Conservation (phyloP, 257 asterid species). For the Scutellaria barbata region DNA sequence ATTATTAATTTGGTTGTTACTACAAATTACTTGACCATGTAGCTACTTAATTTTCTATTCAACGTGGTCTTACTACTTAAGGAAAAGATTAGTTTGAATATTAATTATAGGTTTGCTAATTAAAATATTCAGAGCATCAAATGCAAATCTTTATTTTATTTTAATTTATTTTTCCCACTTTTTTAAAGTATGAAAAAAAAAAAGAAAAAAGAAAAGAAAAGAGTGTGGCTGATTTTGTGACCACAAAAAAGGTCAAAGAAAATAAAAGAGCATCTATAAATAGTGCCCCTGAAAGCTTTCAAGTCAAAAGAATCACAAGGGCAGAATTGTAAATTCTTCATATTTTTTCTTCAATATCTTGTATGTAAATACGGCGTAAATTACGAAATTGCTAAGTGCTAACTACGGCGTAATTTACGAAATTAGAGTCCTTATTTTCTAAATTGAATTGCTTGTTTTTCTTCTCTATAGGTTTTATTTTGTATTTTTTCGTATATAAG, state of each 20-base stretch:
- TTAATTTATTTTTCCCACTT: neutral
- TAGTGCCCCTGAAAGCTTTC: slow-evolving; percentile 14
- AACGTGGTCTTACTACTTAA: neutral
- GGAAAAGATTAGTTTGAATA: neutral
- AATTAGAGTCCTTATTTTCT: too few species aligned
- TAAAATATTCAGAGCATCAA: slow-evolving; percentile 5
- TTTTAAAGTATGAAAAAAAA: neutral
- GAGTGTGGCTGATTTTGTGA: slow-evolving; percentile 19
- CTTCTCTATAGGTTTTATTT: too few species aligned
- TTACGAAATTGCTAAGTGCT: neutral
- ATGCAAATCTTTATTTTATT: neutral
- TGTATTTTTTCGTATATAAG: too few species aligned
- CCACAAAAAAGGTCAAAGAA: neutral
- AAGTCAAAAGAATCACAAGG: slow-evolving; percentile 21
- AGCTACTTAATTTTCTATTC: too few species aligned
- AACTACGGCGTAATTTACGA: too few species aligned
- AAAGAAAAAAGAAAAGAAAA: neutral
- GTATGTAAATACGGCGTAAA: neutral
- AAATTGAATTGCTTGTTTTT: too few species aligned
- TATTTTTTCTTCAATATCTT: neutral
- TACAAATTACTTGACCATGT: too few species aligned
- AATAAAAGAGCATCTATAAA: slow-evolving; percentile 10
- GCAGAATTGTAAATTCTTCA: neutral
- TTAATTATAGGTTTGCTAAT: neutral
- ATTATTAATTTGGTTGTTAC: too few species aligned